Conservation (phyloP, 2,329 filamentous ascomycete species). For the Colletotrichum liaoningense region DNA sequence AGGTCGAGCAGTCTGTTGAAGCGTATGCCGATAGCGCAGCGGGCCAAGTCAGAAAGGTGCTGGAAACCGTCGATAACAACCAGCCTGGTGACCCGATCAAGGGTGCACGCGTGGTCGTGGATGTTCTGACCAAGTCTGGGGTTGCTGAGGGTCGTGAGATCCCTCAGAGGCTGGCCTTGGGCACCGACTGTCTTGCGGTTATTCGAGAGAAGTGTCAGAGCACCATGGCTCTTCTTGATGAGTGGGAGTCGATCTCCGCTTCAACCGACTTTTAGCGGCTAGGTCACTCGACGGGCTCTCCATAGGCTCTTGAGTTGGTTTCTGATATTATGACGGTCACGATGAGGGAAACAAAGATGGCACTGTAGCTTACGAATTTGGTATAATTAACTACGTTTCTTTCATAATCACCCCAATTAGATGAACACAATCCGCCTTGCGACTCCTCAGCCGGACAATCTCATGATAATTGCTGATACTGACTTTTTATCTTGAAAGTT, state of each 20-base stretch:
- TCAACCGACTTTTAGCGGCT: conserved; percentile 46
- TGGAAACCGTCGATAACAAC: conserved; percentile 54
- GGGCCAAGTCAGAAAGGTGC: conserved; percentile 40
- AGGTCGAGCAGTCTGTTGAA: conserved; percentile 44
- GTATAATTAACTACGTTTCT: not conserved
- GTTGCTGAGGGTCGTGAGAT: conserved; percentile 59
- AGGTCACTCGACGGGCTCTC: not conserved
- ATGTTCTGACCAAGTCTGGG: conserved; percentile 64
- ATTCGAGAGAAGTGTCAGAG: conserved; percentile 56
- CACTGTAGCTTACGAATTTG: not conserved
- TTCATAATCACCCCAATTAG: not conserved
- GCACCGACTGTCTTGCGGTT: conserved; percentile 57
- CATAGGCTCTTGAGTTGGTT: not conserved
- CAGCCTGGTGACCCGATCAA: conserved; percentile 68
- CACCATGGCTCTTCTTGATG: conserved; percentile 56
- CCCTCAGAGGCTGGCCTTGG: conserved; percentile 65
- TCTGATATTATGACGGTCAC: not conserved
- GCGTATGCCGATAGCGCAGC: conserved; percentile 46
- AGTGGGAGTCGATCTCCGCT: conserved; percentile 59
- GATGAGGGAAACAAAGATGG: not conserved
- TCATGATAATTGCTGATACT: not conserved
- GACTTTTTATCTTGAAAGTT: not conserved
- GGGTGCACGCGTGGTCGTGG: conserved; percentile 63
- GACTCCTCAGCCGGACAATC: too few relatives aligned
- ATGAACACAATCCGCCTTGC: not conserved